These are phyloP conservation scores for Diaporthe destruens DNA, from an alignment of 2,329 filamentous ascomycete genomes.

Conservation along the genomic window DNA sequence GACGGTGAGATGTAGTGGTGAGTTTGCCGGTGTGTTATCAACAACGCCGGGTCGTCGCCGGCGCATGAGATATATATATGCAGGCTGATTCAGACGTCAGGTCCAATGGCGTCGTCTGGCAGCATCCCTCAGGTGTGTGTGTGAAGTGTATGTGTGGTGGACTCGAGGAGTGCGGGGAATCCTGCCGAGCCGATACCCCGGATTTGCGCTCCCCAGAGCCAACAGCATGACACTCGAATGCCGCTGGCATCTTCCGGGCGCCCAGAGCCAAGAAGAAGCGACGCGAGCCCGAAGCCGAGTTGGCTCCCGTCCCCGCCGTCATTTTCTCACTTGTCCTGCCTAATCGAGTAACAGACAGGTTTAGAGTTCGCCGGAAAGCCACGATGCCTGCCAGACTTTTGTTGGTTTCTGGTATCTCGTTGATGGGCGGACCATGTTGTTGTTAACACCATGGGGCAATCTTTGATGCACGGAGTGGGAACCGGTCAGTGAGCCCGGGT, in stretches of 20 bases:
- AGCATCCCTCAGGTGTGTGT: neutral
- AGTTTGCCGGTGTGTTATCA: neutral
- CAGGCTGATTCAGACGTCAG: neutral
- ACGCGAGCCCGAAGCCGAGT: conserved; percentile 23
- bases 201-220: neutral
- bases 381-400: neutral
- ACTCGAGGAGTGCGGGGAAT: conserved; percentile 19
- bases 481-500: neutral
- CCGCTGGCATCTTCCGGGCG: conserved; percentile 6
- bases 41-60: neutral
- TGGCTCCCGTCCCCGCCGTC: conserved; percentile 12
- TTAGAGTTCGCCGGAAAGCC: neutral
- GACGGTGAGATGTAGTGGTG: neutral
- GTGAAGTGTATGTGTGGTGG: neutral
- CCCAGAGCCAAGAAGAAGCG: neutral
- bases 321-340: conserved; percentile 18
- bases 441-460: too few relatives aligned
- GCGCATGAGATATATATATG: neutral
- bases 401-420: neutral
- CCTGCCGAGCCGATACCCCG: conserved; percentile 5
- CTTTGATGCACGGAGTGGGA: neutral
- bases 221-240: neutral
- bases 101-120: conserved; percentile 1
- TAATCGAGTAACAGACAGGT: neutral
- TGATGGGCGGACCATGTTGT: neutral